Base-by-base conservation (phyloP, 2,329 filamentous ascomycete species). In the Epichloe gansuensis region DNA sequence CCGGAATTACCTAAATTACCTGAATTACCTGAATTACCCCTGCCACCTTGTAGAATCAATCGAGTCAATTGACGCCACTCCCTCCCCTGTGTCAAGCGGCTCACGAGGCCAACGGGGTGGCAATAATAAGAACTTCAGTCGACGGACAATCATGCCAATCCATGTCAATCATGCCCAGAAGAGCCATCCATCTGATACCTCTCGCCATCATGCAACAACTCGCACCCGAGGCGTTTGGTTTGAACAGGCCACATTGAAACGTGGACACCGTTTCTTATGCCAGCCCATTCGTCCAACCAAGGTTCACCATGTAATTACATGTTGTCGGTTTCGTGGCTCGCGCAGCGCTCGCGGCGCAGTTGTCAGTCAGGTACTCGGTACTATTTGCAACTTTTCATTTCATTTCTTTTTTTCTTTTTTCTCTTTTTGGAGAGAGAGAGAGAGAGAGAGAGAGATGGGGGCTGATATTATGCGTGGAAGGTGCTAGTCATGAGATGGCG, bases 391-490 rank as follows among this genome's bases (percentile, higher is more conserved):
- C 25, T 28, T 28, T 28, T 28, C 28, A 28, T 28, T 28, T 28
- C 28, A 8, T 7, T 28, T 28, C 2, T 28, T 17, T 17, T 17
- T 2, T 17, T 17, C 2, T 17, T 17, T 17, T 17, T 17, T n/a
- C n/a, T n/a, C n/a, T n/a, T n/a, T n/a, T n/a, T n/a, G n/a, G n/a
- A n/a, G n/a, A n/a, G n/a, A n/a, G n/a, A n/a, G n/a, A n/a, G 17
- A 17, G 17, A 17, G 17, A 17, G 17, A 17, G 28, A 31, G 7
- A 31, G 28, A 31, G 28, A 31, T 8, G 28, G 28, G 28, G 28
- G 8, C 3, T 31, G 28, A 31, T 31, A 9, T 31, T 31, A 9
- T 31, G 28, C 28, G 28, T 77, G 73, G 79, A 79, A 79, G 76
- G 70, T 71, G 70, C 73, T 74, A 75, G 69, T 60, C 62, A 60